Evolutionary conservation across 768 basidiomycete genomes (phyloP), one percentile per base, ranked within the genome.

Genomic region (Clathrus columnatus): DNA sequence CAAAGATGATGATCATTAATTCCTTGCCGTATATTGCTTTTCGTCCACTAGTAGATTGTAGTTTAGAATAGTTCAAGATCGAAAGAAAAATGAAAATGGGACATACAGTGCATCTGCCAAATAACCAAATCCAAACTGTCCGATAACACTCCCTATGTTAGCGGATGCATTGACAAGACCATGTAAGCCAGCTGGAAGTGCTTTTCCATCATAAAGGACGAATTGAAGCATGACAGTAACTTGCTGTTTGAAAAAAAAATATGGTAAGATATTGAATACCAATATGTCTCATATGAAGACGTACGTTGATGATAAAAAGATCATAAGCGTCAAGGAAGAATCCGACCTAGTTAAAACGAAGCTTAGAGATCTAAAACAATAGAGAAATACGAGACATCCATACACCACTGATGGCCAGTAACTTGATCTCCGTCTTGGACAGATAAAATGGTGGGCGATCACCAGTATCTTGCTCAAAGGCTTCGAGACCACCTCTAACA

Each of bases 1-100:
- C 86, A 50, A 88, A 58, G 62, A 90, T 88, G 60, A 87, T 87
- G 56, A 90, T 70, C 78, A 88, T 84, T 50, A 90, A 76, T 62
- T 89, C 87, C 64, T 87, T 85, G 7, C 86, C 85, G 59, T 87
- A 86, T 51, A 87, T 73, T 0, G 80, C 78, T 63, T 86, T 85
- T 14, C 86, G 79, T 5, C 86, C 86, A 16, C 2, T 28, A 16
- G 17, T 11, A n/a, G 17, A 56, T 50, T 6, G 8, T 44, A 20
- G 17, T 32, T 11, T 18, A 20, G 11, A 63, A 62, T 17, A 41
- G 2, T 21, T 20, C 36, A 16, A 48, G 23, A 36, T 11, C 7
- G 10, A 17, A 29, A 14, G 29, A n/a, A 23, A 27, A 20, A 2
- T 32, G 57, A n/a, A 4, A 5, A 6, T 7, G 29, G 16, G 16